Evolutionary conservation across 371 early-diverging fungal species (phyloP).

Genomic region (Rozella allomycis): DNA sequence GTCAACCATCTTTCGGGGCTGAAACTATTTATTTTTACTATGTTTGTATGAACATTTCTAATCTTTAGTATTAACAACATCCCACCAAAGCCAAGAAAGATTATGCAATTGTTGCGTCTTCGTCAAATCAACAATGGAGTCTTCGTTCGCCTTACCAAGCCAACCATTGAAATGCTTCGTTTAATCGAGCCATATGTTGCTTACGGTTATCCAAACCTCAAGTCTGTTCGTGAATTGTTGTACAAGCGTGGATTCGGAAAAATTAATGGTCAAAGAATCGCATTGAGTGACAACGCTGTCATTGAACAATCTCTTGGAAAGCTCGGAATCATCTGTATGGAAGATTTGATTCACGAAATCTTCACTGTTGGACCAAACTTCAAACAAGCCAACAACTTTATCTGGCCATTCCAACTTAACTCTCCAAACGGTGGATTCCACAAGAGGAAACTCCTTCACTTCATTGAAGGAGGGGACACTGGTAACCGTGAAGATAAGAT

Average conservation of each 20-base stretch:
- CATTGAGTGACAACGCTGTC: slow-evolving; percentile 86
- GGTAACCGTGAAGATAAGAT: slow-evolving; percentile 92
- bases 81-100: slow-evolving; percentile 97
- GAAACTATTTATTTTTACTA: slow-evolving; percentile 8
- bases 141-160: slow-evolving; percentile 94
- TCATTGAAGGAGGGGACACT: slow-evolving; percentile 91
- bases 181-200: slow-evolving; percentile 94
- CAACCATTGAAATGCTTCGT: slow-evolving; percentile 94
- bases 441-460: slow-evolving; percentile 85
- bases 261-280: slow-evolving; percentile 86
- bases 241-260: slow-evolving; percentile 99
- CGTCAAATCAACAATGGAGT: slow-evolving; percentile 97
- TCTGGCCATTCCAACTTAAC: slow-evolving; percentile 98
- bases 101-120: slow-evolving; percentile 94
- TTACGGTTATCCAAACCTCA: slow-evolving; percentile 87
- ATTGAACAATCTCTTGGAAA: slow-evolving; percentile 88
- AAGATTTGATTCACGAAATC: slow-evolving; percentile 98
- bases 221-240: slow-evolving; percentile 94
- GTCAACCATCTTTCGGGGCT: slow-evolving; percentile 73
- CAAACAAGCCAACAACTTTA: slow-evolving; percentile 92
- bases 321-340: slow-evolving; percentile 90
- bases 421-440: slow-evolving; percentile 93
- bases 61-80: slow-evolving; percentile 85
- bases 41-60: slow-evolving; percentile 1
- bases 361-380: slow-evolving; percentile 94